Evolutionary conservation across 176 grass and related monocot genomes (phyloP).

Genomic region (Oropetium thomaeum): DNA sequence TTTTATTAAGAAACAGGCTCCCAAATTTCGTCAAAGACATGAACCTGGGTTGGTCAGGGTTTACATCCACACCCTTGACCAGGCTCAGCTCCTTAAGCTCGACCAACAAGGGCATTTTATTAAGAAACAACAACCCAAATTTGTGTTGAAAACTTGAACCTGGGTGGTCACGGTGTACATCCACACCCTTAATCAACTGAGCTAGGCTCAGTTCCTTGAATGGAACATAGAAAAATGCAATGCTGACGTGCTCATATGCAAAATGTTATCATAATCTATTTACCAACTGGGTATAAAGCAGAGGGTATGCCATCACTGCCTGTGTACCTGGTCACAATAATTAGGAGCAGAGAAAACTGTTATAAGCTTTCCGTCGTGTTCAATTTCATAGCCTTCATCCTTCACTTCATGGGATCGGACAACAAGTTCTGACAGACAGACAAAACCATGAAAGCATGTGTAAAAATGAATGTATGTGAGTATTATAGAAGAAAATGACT

Average conservation of each 20-base stretch:
- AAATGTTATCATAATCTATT: background rate
- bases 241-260: background rate
- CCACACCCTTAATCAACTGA: too few relatives aligned
- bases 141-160: too few relatives aligned
- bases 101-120: too few relatives aligned
- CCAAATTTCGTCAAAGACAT: too few relatives aligned
- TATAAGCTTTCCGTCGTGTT: slow-evolving; percentile 88
- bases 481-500: background rate
- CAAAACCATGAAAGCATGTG: background rate
- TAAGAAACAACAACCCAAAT: too few relatives aligned
- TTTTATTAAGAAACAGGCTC: too few relatives aligned
- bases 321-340: slow-evolving; percentile 80
- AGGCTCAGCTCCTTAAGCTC: too few relatives aligned
- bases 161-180: too few relatives aligned
- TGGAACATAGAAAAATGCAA: background rate
- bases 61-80: too few relatives aligned
- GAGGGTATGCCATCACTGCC: background rate
- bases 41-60: too few relatives aligned
- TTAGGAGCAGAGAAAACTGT: slow-evolving; percentile 89
- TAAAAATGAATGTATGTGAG: slow-evolving; percentile 2
- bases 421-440: slow-evolving; percentile 57
- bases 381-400: slow-evolving; percentile 82
- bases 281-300: background rate
- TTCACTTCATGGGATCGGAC: slow-evolving; percentile 91
- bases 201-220: too few relatives aligned